These are phyloP conservation scores for Stenogyne calaminthoides DNA, from an alignment of 305 asterid genomes.

Conservation along the genomic window DNA sequence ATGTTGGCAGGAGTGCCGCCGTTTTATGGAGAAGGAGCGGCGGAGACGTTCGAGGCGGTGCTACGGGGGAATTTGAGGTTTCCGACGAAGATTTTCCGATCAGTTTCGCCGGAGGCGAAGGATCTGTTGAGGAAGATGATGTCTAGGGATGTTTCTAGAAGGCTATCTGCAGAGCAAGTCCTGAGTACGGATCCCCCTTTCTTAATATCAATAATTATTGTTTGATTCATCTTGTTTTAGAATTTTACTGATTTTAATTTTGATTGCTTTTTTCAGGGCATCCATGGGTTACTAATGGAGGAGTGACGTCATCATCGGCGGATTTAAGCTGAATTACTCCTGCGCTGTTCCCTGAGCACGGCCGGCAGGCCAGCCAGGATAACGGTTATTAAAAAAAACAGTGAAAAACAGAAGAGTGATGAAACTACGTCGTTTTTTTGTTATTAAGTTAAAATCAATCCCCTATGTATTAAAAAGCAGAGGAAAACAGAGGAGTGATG, in stretches of 20 bases:
- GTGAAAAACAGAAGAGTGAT: too few relatives aligned
- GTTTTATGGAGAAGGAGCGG: slow-evolving; percentile 73
- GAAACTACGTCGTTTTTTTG: too few relatives aligned
- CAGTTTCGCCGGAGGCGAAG: slow-evolving; percentile 77
- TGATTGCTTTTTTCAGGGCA: slow-evolving; percentile 52
- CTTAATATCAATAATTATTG: background rate
- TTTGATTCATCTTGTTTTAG: background rate
- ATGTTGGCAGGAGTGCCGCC: slow-evolving; percentile 94
- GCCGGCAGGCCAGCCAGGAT: background rate
- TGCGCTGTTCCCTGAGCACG: background rate
- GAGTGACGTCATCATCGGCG: slow-evolving; percentile 47
- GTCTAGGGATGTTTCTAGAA: background rate
- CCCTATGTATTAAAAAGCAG: background rate
- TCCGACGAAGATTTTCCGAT: slow-evolving; percentile 65
- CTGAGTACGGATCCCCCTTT: background rate
- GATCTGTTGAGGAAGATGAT: slow-evolving; percentile 37
- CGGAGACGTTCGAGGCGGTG: slow-evolving; percentile 80
- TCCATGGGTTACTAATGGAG: slow-evolving; percentile 63
- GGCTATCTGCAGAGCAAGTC: background rate
- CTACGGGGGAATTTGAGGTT: slow-evolving; percentile 75
- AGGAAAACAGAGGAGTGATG: background rate
- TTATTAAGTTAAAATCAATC: too few relatives aligned
- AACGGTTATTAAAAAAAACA: background rate
- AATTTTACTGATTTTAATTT: background rate
- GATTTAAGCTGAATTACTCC: slow-evolving; percentile 38